These are phyloP conservation scores for Scytalidium lignicola DNA, from an alignment of 2,329 filamentous ascomycete species.

Conservation along the genomic window DNA sequence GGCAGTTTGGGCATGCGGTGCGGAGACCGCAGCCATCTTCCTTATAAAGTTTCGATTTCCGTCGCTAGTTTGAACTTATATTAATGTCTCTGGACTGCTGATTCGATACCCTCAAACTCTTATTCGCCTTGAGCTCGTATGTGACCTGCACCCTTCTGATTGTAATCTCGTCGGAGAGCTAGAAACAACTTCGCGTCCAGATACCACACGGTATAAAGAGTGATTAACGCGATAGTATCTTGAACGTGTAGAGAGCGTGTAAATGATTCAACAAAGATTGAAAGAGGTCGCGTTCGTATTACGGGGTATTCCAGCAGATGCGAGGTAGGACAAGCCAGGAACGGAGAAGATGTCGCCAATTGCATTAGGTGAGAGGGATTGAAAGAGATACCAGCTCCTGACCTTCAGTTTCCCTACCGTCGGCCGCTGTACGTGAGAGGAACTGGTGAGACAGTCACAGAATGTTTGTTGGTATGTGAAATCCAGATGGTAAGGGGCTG, in stretches of 20 bases:
- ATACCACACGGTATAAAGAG: background rate
- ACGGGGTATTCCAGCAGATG: background rate
- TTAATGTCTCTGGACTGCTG: background rate
- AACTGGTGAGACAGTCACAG: background rate
- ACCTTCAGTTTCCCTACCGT: background rate
- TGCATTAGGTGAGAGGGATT: background rate
- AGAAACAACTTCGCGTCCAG: background rate
- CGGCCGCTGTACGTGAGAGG: background rate
- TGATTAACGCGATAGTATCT: background rate
- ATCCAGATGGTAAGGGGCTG: constrained; percentile 8
- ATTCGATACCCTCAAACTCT: background rate
- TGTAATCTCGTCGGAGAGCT: background rate
- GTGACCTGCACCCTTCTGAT: background rate
- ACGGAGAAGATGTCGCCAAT: background rate
- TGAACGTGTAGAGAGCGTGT: background rate
- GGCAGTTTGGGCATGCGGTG: constrained; percentile 26
- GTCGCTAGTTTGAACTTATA: background rate
- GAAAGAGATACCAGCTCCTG: background rate
- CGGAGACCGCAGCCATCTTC: constrained; percentile 31
- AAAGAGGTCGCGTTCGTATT: background rate
- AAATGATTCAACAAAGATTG: background rate
- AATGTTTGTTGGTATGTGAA: background rate
- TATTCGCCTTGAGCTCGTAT: background rate
- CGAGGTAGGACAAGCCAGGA: background rate
- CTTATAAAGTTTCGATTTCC: background rate